Conservation (phyloP, 805 yeast genomes). For the Metschnikowia peoriensis region DNA sequence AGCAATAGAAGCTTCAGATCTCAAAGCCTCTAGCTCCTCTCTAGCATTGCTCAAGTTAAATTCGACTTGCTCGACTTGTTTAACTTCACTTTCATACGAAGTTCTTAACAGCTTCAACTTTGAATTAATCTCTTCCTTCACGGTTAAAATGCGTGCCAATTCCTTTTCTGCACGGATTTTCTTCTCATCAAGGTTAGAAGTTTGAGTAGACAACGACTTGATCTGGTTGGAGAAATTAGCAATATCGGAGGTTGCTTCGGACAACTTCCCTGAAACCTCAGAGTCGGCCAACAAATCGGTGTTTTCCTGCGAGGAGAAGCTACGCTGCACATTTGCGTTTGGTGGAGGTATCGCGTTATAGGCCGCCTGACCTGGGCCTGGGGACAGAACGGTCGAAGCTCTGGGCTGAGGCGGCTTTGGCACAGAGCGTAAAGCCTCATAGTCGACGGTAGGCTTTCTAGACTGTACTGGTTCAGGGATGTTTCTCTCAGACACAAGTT, state of each 20-base stretch:
- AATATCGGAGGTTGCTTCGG: conserved; percentile 79
- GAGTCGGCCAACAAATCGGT: conserved; percentile 56
- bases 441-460: conserved; percentile 32
- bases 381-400: background rate
- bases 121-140: conserved; percentile 70
- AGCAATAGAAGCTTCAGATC: conserved; percentile 68
- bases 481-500: background rate
- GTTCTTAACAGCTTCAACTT: conserved; percentile 65
- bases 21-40: conserved; percentile 64
- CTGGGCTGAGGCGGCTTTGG: conserved; percentile 41
- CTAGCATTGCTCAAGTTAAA: conserved; percentile 54
- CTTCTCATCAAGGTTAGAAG: conserved; percentile 65
- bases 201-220: conserved; percentile 72
- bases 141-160: conserved; percentile 59
- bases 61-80: conserved; percentile 73
- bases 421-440: conserved; percentile 49
- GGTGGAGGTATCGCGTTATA: background rate
- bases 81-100: conserved; percentile 75
- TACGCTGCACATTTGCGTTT: background rate
- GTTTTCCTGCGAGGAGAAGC: conserved; percentile 20
- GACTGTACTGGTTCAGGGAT: background rate
- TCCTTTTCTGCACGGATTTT: conserved; percentile 76
- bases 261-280: conserved; percentile 63
- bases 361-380: background rate
- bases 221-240: conserved; percentile 87